Conservation (phyloP, 352 stramenopile genomes). For the Phytophthora cactorum region DNA sequence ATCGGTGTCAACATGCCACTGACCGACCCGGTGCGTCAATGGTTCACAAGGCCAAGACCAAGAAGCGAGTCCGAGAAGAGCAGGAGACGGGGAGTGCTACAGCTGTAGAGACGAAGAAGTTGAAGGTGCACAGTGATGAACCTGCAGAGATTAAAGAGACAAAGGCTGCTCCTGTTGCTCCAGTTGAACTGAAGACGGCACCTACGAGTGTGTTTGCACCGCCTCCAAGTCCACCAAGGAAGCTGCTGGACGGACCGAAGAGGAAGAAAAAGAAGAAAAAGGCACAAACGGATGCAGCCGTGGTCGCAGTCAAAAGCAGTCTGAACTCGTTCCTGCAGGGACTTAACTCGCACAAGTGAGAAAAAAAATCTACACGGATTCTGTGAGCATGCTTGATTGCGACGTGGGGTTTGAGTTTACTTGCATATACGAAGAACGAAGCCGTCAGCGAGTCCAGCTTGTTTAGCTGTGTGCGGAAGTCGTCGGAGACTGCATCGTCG, state of each 20-base stretch:
- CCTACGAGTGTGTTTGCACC: constrained; percentile 53
- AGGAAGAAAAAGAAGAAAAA: constrained; percentile 72
- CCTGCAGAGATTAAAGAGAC: not conserved
- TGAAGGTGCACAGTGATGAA: constrained; percentile 24
- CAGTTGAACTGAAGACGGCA: constrained; percentile 15
- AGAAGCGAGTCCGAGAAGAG: constrained; percentile 42
- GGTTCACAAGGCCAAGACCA: constrained; percentile 56
- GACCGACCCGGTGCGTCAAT: constrained; percentile 51
- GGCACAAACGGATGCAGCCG: constrained; percentile 34
- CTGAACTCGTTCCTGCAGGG: constrained; percentile 69
- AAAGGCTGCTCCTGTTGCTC: not conserved
- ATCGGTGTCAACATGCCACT: constrained; percentile 60
- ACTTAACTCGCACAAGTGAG: constrained; percentile 49
- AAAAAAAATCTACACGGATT: not conserved
- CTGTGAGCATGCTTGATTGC: not conserved
- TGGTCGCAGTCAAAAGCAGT: constrained; percentile 65
- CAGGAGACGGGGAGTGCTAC: not conserved
- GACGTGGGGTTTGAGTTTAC: constrained; percentile 4
- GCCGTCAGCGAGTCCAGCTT: too few species aligned
- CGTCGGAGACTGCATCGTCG: too few species aligned
- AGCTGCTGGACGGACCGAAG: constrained; percentile 73
- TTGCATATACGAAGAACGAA: not conserved
- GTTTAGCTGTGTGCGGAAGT: too few species aligned
- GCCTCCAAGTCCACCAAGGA: constrained; percentile 59
- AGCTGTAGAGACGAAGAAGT: constrained; percentile 31